A percentile compares a stretch with the other conserved stretches of the same genome.
Evolutionary conservation across 2,329 filamentous ascomycete genomes (phyloP).

Genomic region (Macroventuria anomochaeta): DNA sequence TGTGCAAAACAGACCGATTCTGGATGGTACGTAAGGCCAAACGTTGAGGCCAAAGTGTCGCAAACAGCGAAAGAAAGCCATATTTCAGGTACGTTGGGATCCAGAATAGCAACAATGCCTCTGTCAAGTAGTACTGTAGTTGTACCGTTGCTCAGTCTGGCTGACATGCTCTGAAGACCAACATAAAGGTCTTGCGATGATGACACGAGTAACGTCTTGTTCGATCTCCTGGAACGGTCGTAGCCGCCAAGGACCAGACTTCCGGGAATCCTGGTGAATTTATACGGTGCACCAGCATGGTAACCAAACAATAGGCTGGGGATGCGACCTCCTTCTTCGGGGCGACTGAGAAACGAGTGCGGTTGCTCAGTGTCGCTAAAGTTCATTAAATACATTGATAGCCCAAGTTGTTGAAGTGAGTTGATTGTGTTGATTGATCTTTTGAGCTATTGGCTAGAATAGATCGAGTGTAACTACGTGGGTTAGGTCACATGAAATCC

Average conservation of each 20-base stretch:
- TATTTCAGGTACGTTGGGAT: background rate
- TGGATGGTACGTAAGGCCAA: background rate
- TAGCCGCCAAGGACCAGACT: background rate
- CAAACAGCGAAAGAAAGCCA: background rate
- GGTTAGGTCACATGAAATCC: too few relatives aligned
- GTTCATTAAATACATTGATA: background rate
- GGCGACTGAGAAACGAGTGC: background rate
- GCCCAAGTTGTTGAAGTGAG: background rate
- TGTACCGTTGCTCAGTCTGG: background rate
- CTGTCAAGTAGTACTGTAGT: background rate
- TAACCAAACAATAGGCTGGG: background rate
- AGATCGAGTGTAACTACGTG: too few relatives aligned
- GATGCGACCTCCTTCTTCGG: background rate
- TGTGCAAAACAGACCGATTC: background rate
- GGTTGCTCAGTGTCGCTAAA: background rate
- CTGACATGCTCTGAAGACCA: background rate
- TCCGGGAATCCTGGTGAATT: background rate
- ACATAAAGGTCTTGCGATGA: background rate
- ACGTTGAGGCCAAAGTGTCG: background rate
- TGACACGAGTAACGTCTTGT: background rate
- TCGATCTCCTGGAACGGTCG: background rate
- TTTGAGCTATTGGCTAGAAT: too few relatives aligned
- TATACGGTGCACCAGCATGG: background rate
- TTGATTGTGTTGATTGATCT: too few relatives aligned
- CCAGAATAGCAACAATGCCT: background rate